Evolutionary conservation across 2,329 filamentous ascomycete genomes (phyloP), one percentile per base, ranked within the genome.

Genomic region (Talaromyces sp.): DNA sequence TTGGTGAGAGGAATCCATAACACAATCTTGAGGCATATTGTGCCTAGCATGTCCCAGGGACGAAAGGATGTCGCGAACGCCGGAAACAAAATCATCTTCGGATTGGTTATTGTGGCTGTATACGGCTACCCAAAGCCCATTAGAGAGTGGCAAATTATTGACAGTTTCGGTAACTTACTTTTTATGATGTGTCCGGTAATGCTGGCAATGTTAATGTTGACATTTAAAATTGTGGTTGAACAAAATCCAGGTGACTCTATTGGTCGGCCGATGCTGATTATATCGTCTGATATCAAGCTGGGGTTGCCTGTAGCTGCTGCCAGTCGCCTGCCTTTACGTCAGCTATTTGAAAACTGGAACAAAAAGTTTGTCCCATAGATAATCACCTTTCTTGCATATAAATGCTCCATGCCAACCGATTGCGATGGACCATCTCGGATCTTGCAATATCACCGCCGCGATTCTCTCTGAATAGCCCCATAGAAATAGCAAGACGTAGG

Each of bases 381-480:
- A n/a, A n/a, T n/a, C n/a, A n/a, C 47, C 47, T 52, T 52, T 52
- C 47, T 28, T 52, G 47, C 47, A 52, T 52, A 52, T 52, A 52
- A 12, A 52, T 28, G 10, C 18, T 28, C 47, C 47, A 52, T 10
- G 18, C 23, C 5, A 52, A 23, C 7, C 47, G 23, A 27, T 52
- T 52, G 23, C 47, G 47, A 52, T 52, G 47, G 10, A 28, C n/a
- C 18, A 27, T 52, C 28, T 52, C 47, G 23, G 47, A 52, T 52
- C 47, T 52, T 12, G 47, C 31, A 33, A 33, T 33, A 9, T 52
- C 8, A 52, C 12, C 47, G n/a, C 10, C n/a, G n/a, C 23, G 28
- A 28, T 52, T 28, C 7, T 52, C 10, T 52, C 47, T 52, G 47
- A 27, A 52, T 52, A 52, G 47, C 12, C 47, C 47, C 47, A 52